Conservation (phyloP, 768 basidiomycete genomes). For the Daedaleopsis nitida region DNA sequence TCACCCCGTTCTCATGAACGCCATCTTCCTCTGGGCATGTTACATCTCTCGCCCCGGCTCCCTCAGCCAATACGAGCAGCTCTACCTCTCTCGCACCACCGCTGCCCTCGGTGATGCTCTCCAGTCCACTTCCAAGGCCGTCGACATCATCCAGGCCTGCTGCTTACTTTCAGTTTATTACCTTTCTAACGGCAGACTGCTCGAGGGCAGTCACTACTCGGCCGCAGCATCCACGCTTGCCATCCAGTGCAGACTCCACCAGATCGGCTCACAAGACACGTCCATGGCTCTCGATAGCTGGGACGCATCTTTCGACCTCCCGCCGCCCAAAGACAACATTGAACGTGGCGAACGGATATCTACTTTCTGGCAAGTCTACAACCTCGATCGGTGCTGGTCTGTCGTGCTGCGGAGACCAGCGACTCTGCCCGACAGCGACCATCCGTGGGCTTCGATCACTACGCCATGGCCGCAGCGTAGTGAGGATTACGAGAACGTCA, state of each 20-base stretch:
- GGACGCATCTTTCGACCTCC: constrained; percentile 48
- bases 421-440: constrained; percentile 63
- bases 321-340: constrained; percentile 57
- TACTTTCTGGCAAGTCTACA: constrained; percentile 84
- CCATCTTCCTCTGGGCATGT: constrained; percentile 84
- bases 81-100: constrained; percentile 67
- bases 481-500: constrained; percentile 71
- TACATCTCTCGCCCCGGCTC: constrained; percentile 74
- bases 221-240: constrained; percentile 74
- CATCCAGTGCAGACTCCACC: constrained; percentile 72
- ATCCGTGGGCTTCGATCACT: constrained; percentile 58
- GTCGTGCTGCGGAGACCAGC: constrained; percentile 68
- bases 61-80: constrained; percentile 69
- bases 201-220: constrained; percentile 80
- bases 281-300: constrained; percentile 23
- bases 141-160: constrained; percentile 78
- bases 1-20: constrained; percentile 77
- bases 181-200: constrained; percentile 69
- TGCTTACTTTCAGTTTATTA: constrained; percentile 78
- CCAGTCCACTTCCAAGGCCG: constrained; percentile 50
- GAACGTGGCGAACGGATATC: constrained; percentile 72
- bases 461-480: constrained; percentile 79
- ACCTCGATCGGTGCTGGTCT: constrained; percentile 81
- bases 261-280: constrained; percentile 38
- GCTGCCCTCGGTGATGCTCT: constrained; percentile 66